Base-by-base conservation (phyloP, 2,329 filamentous ascomycete species). In the Hypomyces rosellus region DNA sequence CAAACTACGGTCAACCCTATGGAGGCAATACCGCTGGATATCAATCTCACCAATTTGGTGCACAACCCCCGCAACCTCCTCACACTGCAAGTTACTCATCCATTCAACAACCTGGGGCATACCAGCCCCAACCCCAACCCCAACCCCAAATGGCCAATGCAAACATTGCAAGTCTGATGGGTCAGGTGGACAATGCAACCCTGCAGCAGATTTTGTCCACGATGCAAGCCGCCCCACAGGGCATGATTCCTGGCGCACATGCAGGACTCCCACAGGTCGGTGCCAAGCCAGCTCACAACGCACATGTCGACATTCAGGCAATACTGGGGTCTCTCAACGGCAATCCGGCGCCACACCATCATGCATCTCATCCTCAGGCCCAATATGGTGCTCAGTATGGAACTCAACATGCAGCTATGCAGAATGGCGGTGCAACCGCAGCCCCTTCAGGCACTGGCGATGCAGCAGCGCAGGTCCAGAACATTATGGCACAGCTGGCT, bases 401-500 rank as follows among this genome's bases (percentile, higher is more conserved):
- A 45, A 59, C 55, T 4, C 63, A 65, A 42, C 60, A 55, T 25
- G 51, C 59, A 16, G 52, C 56, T 46, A 56, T 62, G 18, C 54
- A 62, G 46, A 61, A 61, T n/a, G 57, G 65, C 25, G 55, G 57
- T 46, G 52, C 56, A 47, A 61, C 57, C 22, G 55, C 59, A 38
- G 48, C 54, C 53, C 40, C 25, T n/a, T 46, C 47, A 18, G 53
- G 57, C 18, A 56, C 63, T 49, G 61, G 63, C 12, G 68, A 70
- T 49, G 66, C 71, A 12, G 71, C 74, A 8, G 72, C 82, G 12
- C 74, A 82, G 48, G 75, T 89, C 58, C 80, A 85, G 63, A 85
- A 87, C 59, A 88, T 90, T 46, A 86, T 90, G 79, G 83, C 84
- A 13, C 82, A 88, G 59, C 69, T 89, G 52, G 80, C 84, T 43